Conservation (phyloP, 2,329 filamentous ascomycete species). For the Aspergillus costaricaensis region DNA sequence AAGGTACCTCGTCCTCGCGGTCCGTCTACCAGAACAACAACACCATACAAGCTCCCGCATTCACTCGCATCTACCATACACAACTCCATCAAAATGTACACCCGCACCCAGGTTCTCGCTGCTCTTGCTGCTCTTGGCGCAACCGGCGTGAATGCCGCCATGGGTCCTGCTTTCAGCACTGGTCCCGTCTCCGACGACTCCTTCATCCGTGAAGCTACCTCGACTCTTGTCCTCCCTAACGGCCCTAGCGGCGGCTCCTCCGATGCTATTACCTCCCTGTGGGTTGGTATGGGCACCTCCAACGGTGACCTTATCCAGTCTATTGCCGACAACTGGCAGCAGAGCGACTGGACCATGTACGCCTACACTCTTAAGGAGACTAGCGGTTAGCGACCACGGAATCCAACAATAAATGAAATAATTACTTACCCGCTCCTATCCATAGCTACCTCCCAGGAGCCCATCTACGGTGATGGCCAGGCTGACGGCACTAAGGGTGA, state of each 20-base stretch:
- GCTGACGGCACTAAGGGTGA: constrained; percentile 30
- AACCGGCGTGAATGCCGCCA: constrained; percentile 18
- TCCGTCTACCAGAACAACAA: background rate
- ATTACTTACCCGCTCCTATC: background rate
- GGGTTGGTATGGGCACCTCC: constrained; percentile 54
- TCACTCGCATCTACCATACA: too few species aligned
- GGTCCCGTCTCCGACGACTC: constrained; percentile 44
- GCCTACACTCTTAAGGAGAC: constrained; percentile 28
- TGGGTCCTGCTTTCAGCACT: constrained; percentile 47
- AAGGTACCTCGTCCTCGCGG: background rate
- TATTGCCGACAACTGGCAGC: constrained; percentile 44
- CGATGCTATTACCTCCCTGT: constrained; percentile 44
- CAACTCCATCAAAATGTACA: constrained; percentile 13
- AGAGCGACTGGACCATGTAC: constrained; percentile 45
- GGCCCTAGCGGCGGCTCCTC: constrained; percentile 37
- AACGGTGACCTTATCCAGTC: constrained; percentile 53
- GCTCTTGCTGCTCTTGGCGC: constrained; percentile 19
- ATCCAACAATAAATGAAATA: background rate
- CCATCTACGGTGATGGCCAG: constrained; percentile 33
- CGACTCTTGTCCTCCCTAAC: constrained; percentile 47
- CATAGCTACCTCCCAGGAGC: constrained; percentile 27
- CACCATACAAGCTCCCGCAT: background rate
- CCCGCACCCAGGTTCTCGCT: constrained; percentile 20
- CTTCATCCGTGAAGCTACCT: constrained; percentile 49
- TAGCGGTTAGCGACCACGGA: constrained; percentile 12